A percentile compares a stretch with the other conserved stretches of the same genome.
These are phyloP conservation scores for Simplicillium sp. DNA, from an alignment of 2,329 filamentous ascomycete species.

Conservation along the genomic window DNA sequence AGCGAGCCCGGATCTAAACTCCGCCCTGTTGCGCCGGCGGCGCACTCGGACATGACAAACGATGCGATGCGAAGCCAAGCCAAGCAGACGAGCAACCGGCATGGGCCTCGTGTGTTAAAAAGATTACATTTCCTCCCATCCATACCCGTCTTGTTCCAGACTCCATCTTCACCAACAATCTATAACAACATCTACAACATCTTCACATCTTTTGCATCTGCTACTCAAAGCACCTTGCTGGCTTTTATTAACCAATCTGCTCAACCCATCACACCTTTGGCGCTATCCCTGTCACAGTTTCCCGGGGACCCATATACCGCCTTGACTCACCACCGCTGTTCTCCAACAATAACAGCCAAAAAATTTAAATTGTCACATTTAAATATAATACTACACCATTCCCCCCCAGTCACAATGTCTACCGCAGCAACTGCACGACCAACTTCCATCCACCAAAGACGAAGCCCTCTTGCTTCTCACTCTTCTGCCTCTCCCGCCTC, in stretches of 20 bases:
- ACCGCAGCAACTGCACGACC: neutral
- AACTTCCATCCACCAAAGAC: constrained; percentile 11
- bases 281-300: neutral
- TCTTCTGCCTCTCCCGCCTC: constrained; percentile 24
- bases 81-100: neutral
- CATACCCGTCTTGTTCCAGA: neutral
- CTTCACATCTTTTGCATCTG: neutral
- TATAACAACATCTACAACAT: neutral
- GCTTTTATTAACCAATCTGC: neutral
- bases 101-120: neutral
- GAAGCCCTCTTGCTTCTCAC: constrained; percentile 15
- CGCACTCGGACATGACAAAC: neutral
- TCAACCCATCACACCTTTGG: neutral
- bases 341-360: neutral
- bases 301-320: neutral
- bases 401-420: neutral
- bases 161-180: neutral
- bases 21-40: neutral
- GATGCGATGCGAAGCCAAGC: neutral
- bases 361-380: neutral
- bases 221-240: neutral
- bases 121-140: neutral
- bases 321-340: neutral
- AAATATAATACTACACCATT: neutral
- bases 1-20: neutral